Percentiles rank a stretch among this genome's conserved stretches.
phyloP scores from a whole-genome alignment of 2,329 filamentous ascomycete genomes.

The Colletotrichum plurivorum region DNA sequence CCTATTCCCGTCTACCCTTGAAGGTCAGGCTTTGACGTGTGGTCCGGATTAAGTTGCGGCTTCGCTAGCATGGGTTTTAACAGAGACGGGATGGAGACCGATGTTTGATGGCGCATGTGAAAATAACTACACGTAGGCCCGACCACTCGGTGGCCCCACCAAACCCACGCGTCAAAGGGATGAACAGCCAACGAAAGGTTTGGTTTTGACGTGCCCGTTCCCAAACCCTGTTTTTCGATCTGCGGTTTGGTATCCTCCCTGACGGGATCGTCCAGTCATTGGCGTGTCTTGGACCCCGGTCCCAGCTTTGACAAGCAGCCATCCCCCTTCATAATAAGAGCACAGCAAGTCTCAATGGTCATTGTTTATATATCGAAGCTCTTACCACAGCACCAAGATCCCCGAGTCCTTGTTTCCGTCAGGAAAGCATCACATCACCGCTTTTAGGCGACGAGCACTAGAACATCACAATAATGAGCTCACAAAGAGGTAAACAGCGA shows the following conservation, averaged over 20 bases:
- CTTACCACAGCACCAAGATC: fast-evolving
- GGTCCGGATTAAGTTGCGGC: conserved; percentile 9
- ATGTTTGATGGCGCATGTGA: background rate
- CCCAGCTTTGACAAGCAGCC: background rate
- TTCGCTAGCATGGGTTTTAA: background rate
- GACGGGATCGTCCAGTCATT: conserved; percentile 6
- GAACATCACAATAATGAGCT: conserved; percentile 7
- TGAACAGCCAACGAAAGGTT: conserved; percentile 10
- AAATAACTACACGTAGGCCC: background rate
- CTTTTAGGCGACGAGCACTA: conserved; percentile 10
- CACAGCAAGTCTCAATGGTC: background rate
- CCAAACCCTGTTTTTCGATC: conserved; percentile 30
- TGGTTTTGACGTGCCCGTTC: conserved; percentile 5
- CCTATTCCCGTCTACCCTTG: background rate
- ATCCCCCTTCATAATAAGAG: background rate
- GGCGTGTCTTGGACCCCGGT: background rate
- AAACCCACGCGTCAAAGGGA: conserved; percentile 9
- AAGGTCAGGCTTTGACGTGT: background rate
- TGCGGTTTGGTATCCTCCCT: background rate
- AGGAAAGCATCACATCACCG: background rate
- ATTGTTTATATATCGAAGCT: background rate
- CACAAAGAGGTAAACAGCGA: conserved; percentile 27
- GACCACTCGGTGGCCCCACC: background rate
- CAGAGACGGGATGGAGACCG: background rate
- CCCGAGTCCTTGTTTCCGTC: background rate